Percentiles rank a stretch among this genome's conserved stretches.
phyloP scores from a whole-genome alignment of 345 rosid genomes.

The Populus ilicifolia region DNA sequence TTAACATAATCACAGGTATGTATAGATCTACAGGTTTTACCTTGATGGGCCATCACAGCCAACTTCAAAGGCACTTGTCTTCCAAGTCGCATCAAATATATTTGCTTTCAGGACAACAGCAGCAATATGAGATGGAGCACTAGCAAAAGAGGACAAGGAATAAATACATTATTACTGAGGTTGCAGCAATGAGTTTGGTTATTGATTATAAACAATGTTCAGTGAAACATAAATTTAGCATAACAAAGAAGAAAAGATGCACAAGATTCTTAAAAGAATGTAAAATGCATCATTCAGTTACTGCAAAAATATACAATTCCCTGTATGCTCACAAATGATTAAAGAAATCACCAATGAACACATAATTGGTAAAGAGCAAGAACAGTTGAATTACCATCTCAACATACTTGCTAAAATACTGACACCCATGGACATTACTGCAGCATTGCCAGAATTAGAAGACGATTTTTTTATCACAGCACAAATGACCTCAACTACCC shows the following conservation, averaged over 20 bases:
- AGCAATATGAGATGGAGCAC: conserved; percentile 69
- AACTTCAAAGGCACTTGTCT: conserved; percentile 37
- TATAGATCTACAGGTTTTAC: conserved; percentile 20
- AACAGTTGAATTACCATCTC: conserved; percentile 49
- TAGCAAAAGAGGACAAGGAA: conserved; percentile 26
- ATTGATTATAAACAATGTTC: not conserved
- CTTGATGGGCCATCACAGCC: conserved; percentile 53
- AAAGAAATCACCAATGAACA: not conserved
- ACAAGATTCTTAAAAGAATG: not conserved
- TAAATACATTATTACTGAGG: not conserved
- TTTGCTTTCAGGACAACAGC: conserved; percentile 51
- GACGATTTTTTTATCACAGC: conserved; percentile 52
- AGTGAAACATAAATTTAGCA: not conserved
- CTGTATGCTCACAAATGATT: not conserved
- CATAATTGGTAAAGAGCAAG: not conserved
- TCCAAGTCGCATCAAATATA: conserved; percentile 61
- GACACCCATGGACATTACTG: conserved; percentile 65
- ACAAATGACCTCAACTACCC: conserved; percentile 80
- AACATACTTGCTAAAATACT: conserved; percentile 70
- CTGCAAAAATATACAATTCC: not conserved
- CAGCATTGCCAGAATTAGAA: conserved; percentile 52
- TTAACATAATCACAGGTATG: too few relatives aligned
- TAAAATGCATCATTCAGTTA: not conserved
- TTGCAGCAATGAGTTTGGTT: not conserved
- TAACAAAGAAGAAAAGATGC: not conserved